These are phyloP conservation scores for Trifolium repens DNA, from an alignment of 306 rosid species.

Conservation along the genomic window DNA sequence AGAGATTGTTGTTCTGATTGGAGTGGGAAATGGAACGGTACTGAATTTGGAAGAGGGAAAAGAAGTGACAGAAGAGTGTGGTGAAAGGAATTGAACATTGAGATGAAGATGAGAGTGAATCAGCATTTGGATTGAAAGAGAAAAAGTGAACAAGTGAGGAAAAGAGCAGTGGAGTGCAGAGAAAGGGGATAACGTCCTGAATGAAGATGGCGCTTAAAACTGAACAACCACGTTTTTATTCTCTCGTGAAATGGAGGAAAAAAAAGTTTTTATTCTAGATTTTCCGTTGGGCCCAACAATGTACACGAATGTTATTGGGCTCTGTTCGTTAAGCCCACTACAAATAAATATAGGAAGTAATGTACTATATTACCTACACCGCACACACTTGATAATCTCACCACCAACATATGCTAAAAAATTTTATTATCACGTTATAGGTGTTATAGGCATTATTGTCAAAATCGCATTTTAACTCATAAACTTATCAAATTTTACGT, in stretches of 20 bases:
- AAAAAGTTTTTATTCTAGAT: not conserved
- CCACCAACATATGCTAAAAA: no score
- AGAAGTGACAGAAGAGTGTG: constrained; percentile 31
- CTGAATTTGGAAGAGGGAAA: constrained; percentile 32
- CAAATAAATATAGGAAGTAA: no score
- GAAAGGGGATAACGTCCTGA: constrained; percentile 32
- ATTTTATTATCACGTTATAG: no score
- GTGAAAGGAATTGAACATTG: constrained; percentile 30
- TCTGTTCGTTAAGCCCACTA: not conserved
- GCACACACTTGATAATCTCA: no score
- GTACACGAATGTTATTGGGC: not conserved
- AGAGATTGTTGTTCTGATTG: not conserved
- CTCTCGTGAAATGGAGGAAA: no score
- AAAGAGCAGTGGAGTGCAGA: not conserved
- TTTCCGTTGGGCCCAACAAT: constrained; percentile 8
- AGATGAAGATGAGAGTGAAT: constrained; percentile 33
- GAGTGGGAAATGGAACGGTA: constrained; percentile 41
- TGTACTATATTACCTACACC: no score
- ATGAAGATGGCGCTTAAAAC: constrained; percentile 42
- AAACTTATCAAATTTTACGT: no score
- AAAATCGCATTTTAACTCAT: no score
- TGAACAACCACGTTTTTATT: constrained; percentile 14
- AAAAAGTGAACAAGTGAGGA: constrained; percentile 2
- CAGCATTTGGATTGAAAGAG: constrained; percentile 48
- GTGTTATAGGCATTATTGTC: no score